Evolutionary conservation across 148 eudicot species (phyloP).

Genomic region (Simmondsia chinensis): DNA sequence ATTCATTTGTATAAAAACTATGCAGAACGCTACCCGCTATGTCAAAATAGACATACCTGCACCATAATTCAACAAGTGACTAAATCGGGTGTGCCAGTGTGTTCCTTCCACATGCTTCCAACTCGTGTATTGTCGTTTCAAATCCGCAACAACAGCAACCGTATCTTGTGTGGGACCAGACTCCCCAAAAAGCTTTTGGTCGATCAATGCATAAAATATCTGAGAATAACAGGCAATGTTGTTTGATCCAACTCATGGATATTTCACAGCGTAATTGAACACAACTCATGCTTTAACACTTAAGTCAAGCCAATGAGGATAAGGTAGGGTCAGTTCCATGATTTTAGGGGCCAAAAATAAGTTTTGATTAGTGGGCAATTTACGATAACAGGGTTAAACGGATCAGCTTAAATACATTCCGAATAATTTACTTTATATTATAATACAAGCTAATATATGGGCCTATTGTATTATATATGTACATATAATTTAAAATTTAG

Average conservation of each 20-base stretch:
- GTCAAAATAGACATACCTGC: constrained; percentile 91
- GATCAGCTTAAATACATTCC: too few relatives aligned
- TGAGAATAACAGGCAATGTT: constrained; percentile 17
- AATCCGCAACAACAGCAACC: constrained; percentile 49
- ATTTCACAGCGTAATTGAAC: neutral
- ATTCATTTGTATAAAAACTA: neutral
- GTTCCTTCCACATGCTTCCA: constrained; percentile 90
- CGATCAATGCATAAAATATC: constrained; percentile 77
- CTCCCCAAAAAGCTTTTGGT: constrained; percentile 71
- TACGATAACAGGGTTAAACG: too few relatives aligned
- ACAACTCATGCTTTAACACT: neutral
- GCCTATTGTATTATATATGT: too few relatives aligned
- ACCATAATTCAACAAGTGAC: constrained; percentile 81
- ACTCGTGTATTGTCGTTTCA: constrained; percentile 58
- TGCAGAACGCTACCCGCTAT: too few relatives aligned
- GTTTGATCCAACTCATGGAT: constrained; percentile 1
- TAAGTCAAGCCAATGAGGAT: too few relatives aligned
- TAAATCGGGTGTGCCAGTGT: constrained; percentile 92
- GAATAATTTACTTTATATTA: too few relatives aligned
- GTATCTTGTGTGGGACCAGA: constrained; percentile 48
- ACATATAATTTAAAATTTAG: too few relatives aligned
- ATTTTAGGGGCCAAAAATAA: too few relatives aligned
- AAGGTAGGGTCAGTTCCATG: too few relatives aligned
- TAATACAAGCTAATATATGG: too few relatives aligned
- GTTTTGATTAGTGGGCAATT: too few relatives aligned